A percentile compares a stretch with the other conserved stretches of the same genome.
phyloP scores from a whole-genome alignment of 1,139 yeast species.

The Yamadazyma atmosphaerica region DNA sequence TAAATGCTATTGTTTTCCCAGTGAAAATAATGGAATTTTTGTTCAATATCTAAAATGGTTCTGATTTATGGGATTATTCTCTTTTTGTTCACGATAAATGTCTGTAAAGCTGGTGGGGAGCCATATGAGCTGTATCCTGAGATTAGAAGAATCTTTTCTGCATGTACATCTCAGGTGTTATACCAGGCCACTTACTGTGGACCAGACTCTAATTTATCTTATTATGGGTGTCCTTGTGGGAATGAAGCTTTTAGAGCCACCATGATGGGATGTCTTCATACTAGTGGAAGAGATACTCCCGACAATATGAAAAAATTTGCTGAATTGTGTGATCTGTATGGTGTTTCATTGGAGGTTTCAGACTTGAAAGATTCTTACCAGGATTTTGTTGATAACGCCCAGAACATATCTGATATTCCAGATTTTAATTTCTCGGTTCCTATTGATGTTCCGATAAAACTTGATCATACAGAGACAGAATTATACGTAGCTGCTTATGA shows the following conservation, averaged over 20 bases:
- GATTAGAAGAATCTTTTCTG: background rate
- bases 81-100: too few relatives aligned
- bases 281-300: background rate
- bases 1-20: too few relatives aligned
- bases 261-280: slow-evolving; percentile 14
- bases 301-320: slow-evolving; percentile 1
- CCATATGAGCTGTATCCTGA: background rate
- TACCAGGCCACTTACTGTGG: slow-evolving; percentile 10
- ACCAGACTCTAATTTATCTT: slow-evolving; percentile 5
- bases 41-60: too few relatives aligned
- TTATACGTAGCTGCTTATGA: slow-evolving; percentile 23
- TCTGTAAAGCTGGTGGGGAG: background rate
- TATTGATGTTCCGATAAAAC: slow-evolving; percentile 23
- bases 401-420: slow-evolving; percentile 18
- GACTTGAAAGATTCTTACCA: slow-evolving; percentile 19
- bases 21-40: too few relatives aligned
- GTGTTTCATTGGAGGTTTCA: slow-evolving; percentile 16
- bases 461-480: slow-evolving; percentile 15
- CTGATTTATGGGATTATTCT: too few relatives aligned
- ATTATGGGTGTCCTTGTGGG: slow-evolving; percentile 12
- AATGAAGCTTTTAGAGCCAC: slow-evolving; percentile 11
- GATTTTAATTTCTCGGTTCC: slow-evolving; percentile 22
- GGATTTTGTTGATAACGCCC: slow-evolving; percentile 20
- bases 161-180: slow-evolving; percentile 18
- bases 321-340: slow-evolving; percentile 13